Evolutionary conservation across 2,329 filamentous ascomycete genomes (phyloP), one percentile per base, ranked within the genome.

Genomic region (Aspergillus chevalieri): DNA sequence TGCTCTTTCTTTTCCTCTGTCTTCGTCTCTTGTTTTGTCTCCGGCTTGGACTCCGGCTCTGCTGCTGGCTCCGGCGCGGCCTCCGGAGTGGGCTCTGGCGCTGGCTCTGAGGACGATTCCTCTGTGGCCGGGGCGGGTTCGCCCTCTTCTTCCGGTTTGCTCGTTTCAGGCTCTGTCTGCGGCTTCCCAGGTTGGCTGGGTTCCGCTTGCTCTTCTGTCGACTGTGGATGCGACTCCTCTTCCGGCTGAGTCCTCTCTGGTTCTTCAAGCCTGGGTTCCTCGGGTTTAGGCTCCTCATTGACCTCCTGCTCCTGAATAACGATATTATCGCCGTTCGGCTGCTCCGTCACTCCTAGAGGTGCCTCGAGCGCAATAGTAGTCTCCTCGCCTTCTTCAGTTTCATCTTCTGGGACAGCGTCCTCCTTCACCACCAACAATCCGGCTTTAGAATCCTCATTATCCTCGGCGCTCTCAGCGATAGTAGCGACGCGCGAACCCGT

Each of bases 401-500:
- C 10, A 14, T 33, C 22, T 15, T 45, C 30, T 17, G 26, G 10
- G 1, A n/a, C 43, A 21, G 28, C 15, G n/a, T 36, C 43, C 21
- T 45, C 43, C 21, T 12, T 43, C 14, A 34, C 39, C 14, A 30
- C 47, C 24, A 43, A 34, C 6, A 49, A 43, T 45, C 50, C 43
- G 6, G 47, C 55, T 22, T 53, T 54, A 6, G 53, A 48, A 1
- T 64, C 61, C 28, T 71, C 65, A 15, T 86, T 82, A 52, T 95
- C 90, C 60, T 94, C 89, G 48, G 87, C 84, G 45, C 89, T 83
- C 65, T 95, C 89, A 33, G 89, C 79, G 12, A 95, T 89, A 0
- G 89, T 93, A 1, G 84, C 83, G 17, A 95, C 86, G 4, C 85
- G 80, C 47, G 85, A 89, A 44, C 87, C 85, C 12, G 86, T 85